Evolutionary conservation across 495 filamentous ascomycete genomes (phyloP).

Genomic region (Penicillium salamii): DNA sequence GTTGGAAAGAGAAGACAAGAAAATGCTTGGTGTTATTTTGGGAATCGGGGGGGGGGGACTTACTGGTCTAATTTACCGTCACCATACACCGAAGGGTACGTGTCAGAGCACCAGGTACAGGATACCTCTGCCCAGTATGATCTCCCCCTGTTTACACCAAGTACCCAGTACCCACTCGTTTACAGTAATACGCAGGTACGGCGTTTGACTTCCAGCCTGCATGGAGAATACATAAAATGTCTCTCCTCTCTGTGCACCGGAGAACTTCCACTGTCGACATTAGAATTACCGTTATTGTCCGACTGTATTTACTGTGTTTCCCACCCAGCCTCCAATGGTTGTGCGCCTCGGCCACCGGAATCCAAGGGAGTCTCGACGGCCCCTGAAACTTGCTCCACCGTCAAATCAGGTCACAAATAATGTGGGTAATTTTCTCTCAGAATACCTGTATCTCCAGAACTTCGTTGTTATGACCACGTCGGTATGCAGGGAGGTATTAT

Average conservation of each 20-base stretch:
- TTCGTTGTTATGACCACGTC: not conserved
- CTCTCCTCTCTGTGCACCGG: no score
- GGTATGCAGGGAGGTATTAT: no score
- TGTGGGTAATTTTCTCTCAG: not conserved
- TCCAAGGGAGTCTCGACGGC: slow-evolving; percentile 32
- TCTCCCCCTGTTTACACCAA: not conserved
- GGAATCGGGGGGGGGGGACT: slow-evolving; percentile 22
- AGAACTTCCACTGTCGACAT: not conserved
- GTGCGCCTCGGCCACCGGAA: slow-evolving; percentile 7
- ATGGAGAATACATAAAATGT: not conserved
- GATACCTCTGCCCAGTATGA: slow-evolving; percentile 12
- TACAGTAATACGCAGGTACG: slow-evolving; percentile 2
- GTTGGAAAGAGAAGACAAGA: slow-evolving; percentile 21
- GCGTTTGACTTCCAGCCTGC: not conserved
- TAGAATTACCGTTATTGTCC: slow-evolving; percentile 8
- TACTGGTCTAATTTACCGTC: slow-evolving; percentile 31
- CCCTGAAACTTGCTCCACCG: slow-evolving; percentile 31
- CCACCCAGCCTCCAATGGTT: slow-evolving; percentile 12
- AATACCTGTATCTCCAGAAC: not conserved
- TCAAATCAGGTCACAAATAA: slow-evolving; percentile 23
- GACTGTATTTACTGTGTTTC: slow-evolving; percentile 9
- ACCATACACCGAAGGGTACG: slow-evolving; percentile 17
- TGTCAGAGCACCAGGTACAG: slow-evolving; percentile 13
- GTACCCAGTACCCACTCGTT: slow-evolving; percentile 10
- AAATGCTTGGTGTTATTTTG: slow-evolving; percentile 43